phyloP scores from a whole-genome alignment of 2,329 filamentous ascomycete species.

The Ascochyta rabiei region DNA sequence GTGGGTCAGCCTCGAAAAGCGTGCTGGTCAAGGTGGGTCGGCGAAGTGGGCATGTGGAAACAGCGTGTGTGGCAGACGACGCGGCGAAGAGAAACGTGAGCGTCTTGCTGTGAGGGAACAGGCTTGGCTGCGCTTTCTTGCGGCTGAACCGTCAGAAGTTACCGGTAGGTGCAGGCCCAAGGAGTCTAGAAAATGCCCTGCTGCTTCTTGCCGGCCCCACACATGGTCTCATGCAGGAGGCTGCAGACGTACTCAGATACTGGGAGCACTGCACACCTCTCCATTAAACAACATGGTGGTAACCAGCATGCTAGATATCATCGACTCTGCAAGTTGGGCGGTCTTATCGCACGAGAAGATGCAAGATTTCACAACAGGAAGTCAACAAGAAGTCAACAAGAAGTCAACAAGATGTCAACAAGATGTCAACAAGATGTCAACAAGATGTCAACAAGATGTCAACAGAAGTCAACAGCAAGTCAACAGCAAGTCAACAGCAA shows the following conservation, averaged over 20 bases:
- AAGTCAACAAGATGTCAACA: too few species aligned
- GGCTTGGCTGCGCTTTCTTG: conserved; percentile 32
- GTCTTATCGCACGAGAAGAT: conserved; percentile 10
- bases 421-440: too few species aligned
- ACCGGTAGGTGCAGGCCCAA: conserved; percentile 34
- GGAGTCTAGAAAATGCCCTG: conserved; percentile 32
- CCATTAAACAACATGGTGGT: conserved; percentile 27
- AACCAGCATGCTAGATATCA: not conserved
- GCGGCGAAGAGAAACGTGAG: conserved; percentile 12
- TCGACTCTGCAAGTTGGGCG: not conserved
- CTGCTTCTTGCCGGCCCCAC: conserved; percentile 32
- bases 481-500: too few species aligned
- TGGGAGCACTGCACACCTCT: conserved; percentile 13
- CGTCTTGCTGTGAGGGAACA: conserved; percentile 26
- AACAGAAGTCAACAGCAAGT: too few species aligned
- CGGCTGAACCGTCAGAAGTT: conserved; percentile 28
- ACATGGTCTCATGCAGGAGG: conserved; percentile 20
- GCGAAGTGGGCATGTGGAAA: conserved; percentile 14
- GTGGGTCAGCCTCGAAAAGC: too few species aligned
- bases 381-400: conserved; percentile 6
- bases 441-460: too few species aligned
- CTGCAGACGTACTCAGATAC: conserved; percentile 13
- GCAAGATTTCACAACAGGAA: conserved; percentile 16
- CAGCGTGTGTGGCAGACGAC: conserved; percentile 18
- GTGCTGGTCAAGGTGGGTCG: conserved; percentile 16